Evolutionary conservation across 345 rosid species (phyloP).

Genomic region (Diplotaxis tenuifolia): DNA sequence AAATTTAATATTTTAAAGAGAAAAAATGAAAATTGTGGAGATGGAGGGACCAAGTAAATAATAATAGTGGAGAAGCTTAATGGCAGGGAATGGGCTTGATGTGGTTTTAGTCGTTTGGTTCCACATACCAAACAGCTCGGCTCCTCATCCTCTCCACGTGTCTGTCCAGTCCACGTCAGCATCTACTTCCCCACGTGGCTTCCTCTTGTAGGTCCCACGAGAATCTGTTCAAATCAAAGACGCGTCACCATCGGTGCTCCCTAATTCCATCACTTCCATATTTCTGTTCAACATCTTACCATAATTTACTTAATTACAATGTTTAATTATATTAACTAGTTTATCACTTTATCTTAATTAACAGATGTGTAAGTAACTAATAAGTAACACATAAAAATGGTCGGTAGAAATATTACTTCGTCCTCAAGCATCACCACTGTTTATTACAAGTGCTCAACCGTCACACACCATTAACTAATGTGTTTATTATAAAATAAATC

Average conservation of each 20-base stretch:
- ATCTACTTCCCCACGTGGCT: slow-evolving; percentile 30
- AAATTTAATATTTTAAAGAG: background rate
- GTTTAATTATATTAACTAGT: too few species aligned
- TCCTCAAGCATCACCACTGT: background rate
- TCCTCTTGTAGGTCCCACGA: slow-evolving; percentile 5
- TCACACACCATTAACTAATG: slow-evolving; percentile 23
- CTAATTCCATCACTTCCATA: slow-evolving; percentile 32
- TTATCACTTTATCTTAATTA: too few species aligned
- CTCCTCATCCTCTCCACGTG: slow-evolving; percentile 43
- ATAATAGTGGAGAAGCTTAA: slow-evolving; percentile 32
- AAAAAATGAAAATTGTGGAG: slow-evolving; percentile 5
- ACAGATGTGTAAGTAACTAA: too few species aligned
- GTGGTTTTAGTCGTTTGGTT: slow-evolving; percentile 30
- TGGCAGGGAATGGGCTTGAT: slow-evolving; percentile 30
- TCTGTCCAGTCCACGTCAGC: slow-evolving; percentile 35
- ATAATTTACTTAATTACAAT: background rate
- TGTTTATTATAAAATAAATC: background rate
- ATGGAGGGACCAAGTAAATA: slow-evolving; percentile 35
- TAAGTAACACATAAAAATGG: background rate
- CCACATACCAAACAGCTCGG: slow-evolving; percentile 31
- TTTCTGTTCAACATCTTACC: background rate
- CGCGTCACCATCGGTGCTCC: slow-evolving; percentile 45
- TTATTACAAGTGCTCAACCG: slow-evolving; percentile 23
- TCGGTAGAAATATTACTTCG: background rate
- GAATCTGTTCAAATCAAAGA: slow-evolving; percentile 18